Percentiles rank a stretch among this genome's conserved stretches.
Conservation (phyloP, 495 filamentous ascomycete genomes). For the Annulohypoxylon maeteangense region DNA sequence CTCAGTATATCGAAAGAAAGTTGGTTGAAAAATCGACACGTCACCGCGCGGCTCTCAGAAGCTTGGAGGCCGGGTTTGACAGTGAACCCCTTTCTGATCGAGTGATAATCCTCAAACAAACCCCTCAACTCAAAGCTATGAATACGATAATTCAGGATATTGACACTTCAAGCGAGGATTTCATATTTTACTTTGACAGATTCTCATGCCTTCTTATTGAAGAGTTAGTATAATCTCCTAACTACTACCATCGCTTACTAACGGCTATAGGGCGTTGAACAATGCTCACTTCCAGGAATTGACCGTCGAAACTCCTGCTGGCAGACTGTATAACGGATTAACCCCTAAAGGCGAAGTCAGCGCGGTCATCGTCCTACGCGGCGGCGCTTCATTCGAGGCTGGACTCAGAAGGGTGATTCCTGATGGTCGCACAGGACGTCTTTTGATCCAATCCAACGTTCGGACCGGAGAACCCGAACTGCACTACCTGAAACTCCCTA, state of each 20-base stretch:
- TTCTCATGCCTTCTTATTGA: slow-evolving; percentile 86
- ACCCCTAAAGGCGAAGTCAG: slow-evolving; percentile 74
- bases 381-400: slow-evolving; percentile 85
- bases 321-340: slow-evolving; percentile 74
- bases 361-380: slow-evolving; percentile 88
- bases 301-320: slow-evolving; percentile 74
- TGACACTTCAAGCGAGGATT: slow-evolving; percentile 83
- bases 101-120: slow-evolving; percentile 76
- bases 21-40: slow-evolving; percentile 84
- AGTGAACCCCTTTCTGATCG: slow-evolving; percentile 77
- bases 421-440: slow-evolving; percentile 86
- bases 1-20: slow-evolving; percentile 85
- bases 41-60: slow-evolving; percentile 79
- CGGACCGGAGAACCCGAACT: slow-evolving; percentile 89
- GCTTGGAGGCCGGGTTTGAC: slow-evolving; percentile 73
- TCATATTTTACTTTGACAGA: slow-evolving; percentile 96
- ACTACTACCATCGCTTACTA: slow-evolving; percentile 3
- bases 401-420: slow-evolving; percentile 89
- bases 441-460: slow-evolving; percentile 90
- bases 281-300: slow-evolving; percentile 70
- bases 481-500: slow-evolving; percentile 83
- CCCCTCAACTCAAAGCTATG: slow-evolving; percentile 83
- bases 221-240: slow-evolving; percentile 61
- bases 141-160: slow-evolving; percentile 89
- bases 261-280: slow-evolving; percentile 71